These are phyloP conservation scores for Parathielavia appendiculata DNA, from an alignment of 495 filamentous ascomycete species.

Conservation along the genomic window DNA sequence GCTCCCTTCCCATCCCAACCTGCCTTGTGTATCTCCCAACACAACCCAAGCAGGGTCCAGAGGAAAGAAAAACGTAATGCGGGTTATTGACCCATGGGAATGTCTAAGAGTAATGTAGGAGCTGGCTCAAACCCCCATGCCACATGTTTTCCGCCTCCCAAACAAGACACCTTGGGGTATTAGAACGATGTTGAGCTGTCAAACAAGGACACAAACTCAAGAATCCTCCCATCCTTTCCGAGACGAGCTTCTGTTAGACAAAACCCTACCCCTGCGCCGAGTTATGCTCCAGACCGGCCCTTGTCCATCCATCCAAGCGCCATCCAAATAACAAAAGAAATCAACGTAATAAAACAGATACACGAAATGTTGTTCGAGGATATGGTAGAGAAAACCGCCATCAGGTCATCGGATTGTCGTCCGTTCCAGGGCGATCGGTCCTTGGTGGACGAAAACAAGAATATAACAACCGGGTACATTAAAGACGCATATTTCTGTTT, in stretches of 20 bases:
- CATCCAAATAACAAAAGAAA: not conserved
- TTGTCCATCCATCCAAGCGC: not conserved
- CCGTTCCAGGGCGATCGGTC: not conserved
- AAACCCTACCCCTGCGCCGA: conserved; percentile 5
- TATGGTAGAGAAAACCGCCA: conserved; percentile 7
- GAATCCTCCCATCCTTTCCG: not conserved
- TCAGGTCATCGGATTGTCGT: not conserved
- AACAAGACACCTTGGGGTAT: conserved; percentile 14
- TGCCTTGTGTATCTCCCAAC: not conserved
- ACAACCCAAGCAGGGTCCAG: not conserved
- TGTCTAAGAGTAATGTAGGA: conserved; percentile 19
- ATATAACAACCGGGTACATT: conserved; percentile 7
- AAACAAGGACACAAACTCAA: not conserved
- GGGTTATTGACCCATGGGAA: conserved; percentile 33
- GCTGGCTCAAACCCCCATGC: conserved; percentile 11
- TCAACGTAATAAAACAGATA: conserved; percentile 9
- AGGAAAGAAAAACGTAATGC: not conserved
- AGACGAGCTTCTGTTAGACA: conserved; percentile 6
- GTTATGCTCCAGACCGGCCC: conserved; percentile 6
- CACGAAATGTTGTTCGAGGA: not conserved
- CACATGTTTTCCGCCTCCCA: conserved; percentile 15
- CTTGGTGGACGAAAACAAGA: not conserved
- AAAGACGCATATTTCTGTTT: conserved; percentile 2
- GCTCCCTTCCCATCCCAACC: not conserved
- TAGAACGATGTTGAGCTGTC: conserved; percentile 2